Conservation (phyloP, 2,329 filamentous ascomycete genomes). For the Plectosphaerella cucumerina region DNA sequence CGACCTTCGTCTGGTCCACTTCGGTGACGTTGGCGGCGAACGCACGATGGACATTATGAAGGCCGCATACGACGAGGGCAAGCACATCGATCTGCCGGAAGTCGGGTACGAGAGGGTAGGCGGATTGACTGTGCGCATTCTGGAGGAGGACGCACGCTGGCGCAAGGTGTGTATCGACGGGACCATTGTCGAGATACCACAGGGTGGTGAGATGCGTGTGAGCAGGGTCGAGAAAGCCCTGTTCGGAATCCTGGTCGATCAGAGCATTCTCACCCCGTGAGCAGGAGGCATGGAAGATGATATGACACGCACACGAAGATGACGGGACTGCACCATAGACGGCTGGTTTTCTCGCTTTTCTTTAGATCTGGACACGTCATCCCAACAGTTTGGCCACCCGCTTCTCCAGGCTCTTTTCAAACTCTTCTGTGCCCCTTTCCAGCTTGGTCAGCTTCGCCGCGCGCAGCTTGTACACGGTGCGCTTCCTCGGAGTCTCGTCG, state of each 20-base stretch:
- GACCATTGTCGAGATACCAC: conserved; percentile 71
- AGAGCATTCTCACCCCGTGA: background rate
- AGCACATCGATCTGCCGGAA: conserved; percentile 49
- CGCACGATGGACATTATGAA: conserved; percentile 75
- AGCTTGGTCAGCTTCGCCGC: conserved; percentile 52
- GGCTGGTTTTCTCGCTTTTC: too few species aligned
- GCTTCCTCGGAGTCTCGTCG: conserved; percentile 36
- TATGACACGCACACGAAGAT: too few species aligned
- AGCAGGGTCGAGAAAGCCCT: conserved; percentile 37
- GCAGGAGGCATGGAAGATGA: too few species aligned
- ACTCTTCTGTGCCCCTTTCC: conserved; percentile 58
- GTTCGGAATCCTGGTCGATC: conserved; percentile 40
- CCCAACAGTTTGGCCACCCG: conserved; percentile 43
- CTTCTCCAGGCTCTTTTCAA: conserved; percentile 60
- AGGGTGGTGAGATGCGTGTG: conserved; percentile 68
- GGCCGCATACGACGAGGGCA: conserved; percentile 53
- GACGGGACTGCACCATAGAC: too few species aligned
- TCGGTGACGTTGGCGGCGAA: conserved; percentile 61
- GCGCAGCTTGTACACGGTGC: conserved; percentile 58
- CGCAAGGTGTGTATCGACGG: conserved; percentile 89
- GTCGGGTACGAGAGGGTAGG: conserved; percentile 72
- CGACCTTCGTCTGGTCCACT: conserved; percentile 67
- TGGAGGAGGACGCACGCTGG: conserved; percentile 70
- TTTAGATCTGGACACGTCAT: background rate
- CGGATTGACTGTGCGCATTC: conserved; percentile 60